phyloP scores from a whole-genome alignment of 257 asterid genomes.

The Solanum okadae region DNA sequence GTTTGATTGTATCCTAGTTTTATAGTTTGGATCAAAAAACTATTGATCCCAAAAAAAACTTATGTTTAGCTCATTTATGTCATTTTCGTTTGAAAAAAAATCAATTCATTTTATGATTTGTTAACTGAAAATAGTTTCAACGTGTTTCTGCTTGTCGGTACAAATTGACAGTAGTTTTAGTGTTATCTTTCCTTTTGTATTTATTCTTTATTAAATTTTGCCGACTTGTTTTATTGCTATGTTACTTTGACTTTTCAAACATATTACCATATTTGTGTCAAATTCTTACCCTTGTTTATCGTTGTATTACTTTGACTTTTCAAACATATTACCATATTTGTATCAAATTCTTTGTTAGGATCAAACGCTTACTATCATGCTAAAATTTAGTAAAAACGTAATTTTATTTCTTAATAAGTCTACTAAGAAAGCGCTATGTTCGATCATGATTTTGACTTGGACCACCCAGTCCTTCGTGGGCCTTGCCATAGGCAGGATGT shows the following conservation, averaged over 20 bases:
- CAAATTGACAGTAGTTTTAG: neutral
- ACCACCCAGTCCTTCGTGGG: too few species aligned
- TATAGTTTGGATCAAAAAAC: neutral
- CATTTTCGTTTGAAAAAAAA: accelerated
- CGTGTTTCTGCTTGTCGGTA: neutral
- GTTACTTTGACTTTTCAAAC: neutral
- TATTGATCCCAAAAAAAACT: too few species aligned
- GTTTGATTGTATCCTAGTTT: neutral
- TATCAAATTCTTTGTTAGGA: too few species aligned
- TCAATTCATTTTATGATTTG: too few species aligned
- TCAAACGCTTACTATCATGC: too few species aligned
- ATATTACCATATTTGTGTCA: too few species aligned
- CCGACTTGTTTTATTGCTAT: neutral
- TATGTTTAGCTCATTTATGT: neutral
- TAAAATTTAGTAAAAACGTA: accelerated
- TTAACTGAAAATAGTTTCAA: accelerated
- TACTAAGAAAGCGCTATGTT: too few species aligned
- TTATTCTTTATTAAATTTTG: neutral
- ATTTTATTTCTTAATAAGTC: too few species aligned
- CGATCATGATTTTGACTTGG: too few species aligned
- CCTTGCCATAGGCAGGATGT: too few species aligned
- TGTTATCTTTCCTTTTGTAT: neutral
- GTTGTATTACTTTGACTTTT: neutral
- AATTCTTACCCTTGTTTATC: neutral
- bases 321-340: too few species aligned